Evolutionary conservation across 257 asterid genomes (phyloP), one percentile per base, ranked within the genome.

Genomic region (Solanum bulbocastanum): DNA sequence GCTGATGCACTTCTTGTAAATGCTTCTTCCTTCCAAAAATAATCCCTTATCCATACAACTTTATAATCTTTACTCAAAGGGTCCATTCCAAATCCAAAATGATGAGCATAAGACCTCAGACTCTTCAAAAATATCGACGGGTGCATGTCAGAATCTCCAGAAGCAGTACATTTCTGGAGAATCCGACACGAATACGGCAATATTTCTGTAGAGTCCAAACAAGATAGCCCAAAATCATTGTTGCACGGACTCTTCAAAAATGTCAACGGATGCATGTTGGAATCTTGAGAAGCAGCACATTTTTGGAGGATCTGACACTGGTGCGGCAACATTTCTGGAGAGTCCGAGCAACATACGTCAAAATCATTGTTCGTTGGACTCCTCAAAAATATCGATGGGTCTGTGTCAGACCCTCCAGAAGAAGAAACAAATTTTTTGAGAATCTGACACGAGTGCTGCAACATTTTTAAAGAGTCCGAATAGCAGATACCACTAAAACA

Each of bases 51-150:
- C 30, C 90, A 90, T 25, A 93, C 82, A 72, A 93, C 65, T 90
- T 93, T 93, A 89, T 89, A 89, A 89, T 89, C 74, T 23, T 91
- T 91, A 25, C 83, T 87, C 69, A 72, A 76, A 7, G 91, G 89
- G 87, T 91, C 92, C 86, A 90, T 65, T 72, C 94, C 95, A 79
- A 92, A 90, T 42, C 93, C 94, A 35, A 88, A 87, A 85, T 87
- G 72, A 72, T 90, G 88, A 37, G 88, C 89, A 56, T 83, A 75
- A 52, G 75, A 23, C 22, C 87, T 74, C 32, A 6, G 6, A 74
- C 33, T 37, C 52, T 74, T 74, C 9, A 2, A 35, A 72, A 72
- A 72, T 72, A 0, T 35, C 15, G 4, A 35, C 0, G 7, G 44
- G 15, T 18, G 27, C 0, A 0, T 35, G 46, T 5, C 8, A 42